Base-by-base conservation (phyloP, 169 alveolate genomes). In the Eimeria tenella region DNA sequence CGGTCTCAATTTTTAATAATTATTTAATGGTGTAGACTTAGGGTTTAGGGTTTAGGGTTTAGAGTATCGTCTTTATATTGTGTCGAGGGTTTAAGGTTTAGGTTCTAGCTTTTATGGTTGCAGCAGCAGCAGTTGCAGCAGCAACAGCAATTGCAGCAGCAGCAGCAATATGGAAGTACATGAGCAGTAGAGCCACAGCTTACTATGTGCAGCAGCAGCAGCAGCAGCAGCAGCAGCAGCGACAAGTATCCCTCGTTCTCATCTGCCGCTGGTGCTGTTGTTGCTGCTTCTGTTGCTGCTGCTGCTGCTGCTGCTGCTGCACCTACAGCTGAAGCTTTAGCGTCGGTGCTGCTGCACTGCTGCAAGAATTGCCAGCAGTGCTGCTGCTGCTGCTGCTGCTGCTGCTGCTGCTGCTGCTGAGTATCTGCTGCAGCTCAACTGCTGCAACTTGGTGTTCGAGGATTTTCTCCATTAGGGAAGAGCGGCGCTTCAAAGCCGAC, bases 71-170 rank as follows among this genome's bases (percentile, higher is more conserved):
- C n/a, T n/a, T n/a, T n/a, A n/a, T n/a, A n/a, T n/a, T n/a, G n/a
- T n/a, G n/a, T n/a, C n/a, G n/a, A n/a, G n/a, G n/a, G n/a, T n/a
- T n/a, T n/a, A n/a, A n/a, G n/a, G n/a, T n/a, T n/a, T n/a, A n/a
- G n/a, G n/a, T n/a, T n/a, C n/a, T n/a, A n/a, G n/a, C n/a, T n/a
- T n/a, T n/a, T n/a, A n/a, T n/a, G n/a, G n/a, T n/a, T n/a, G n/a
- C n/a, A n/a, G n/a, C n/a, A 5, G 4, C n/a, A 62, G 15, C 73
- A 6, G 73, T 23, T 17, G 73, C 73, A 62, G 73, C 73, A 62
- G 15, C 73, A 62, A 23, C 73, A 62, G 73, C 73, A 62, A 10
- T 23, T 62, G 73, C 73, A 62, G 73, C 73, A 62, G 73, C 73
- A 62, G 73, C 7, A 56, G n/a, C n/a, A n/a, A n/a, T n/a, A n/a